A percentile compares a stretch with the other conserved stretches of the same genome.
Conservation (phyloP, 139 green algal genomes). For the Coccomyxa sp. region DNA sequence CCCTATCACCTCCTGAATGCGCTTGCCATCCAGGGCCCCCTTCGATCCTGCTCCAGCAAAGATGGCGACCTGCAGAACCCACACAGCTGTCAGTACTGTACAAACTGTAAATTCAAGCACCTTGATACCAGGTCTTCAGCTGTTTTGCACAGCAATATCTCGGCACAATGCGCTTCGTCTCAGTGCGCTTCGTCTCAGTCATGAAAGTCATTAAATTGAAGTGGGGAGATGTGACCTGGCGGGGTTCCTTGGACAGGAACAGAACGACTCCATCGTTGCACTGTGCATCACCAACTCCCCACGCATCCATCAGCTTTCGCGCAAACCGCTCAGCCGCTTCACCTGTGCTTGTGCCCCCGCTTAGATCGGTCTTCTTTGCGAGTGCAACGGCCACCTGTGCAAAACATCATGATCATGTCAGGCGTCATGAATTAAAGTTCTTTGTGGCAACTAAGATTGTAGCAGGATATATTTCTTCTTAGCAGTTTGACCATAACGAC, state of each 20-base stretch:
- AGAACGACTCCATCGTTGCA: conserved; percentile 71
- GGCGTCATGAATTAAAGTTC: background rate
- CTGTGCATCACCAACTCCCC: conserved; percentile 53
- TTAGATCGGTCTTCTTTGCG: conserved; percentile 38
- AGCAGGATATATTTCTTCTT: no score
- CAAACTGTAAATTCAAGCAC: no score
- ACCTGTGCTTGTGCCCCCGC: background rate
- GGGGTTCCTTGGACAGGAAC: conserved; percentile 50
- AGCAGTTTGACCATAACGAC: no score
- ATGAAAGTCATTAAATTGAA: background rate
- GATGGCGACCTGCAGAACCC: conserved; percentile 34
- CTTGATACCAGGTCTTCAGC: no score
- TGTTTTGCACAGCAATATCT: background rate
- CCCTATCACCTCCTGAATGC: conserved; percentile 31
- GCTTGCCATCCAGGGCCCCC: conserved; percentile 15
- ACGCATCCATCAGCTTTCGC: conserved; percentile 41
- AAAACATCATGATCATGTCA: background rate
- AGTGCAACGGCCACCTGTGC: conserved; percentile 55
- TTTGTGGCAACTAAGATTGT: no score
- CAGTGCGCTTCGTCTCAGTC: background rate
- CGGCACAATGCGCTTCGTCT: no score
- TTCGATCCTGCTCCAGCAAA: conserved; percentile 27
- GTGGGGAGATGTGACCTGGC: conserved; percentile 32
- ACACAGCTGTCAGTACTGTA: no score
- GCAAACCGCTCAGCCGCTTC: conserved; percentile 41